Percentiles rank a stretch among this genome's conserved stretches.
These are phyloP conservation scores for Sporothrix curviconia DNA, from an alignment of 2,329 filamentous ascomycete genomes.

Conservation along the genomic window DNA sequence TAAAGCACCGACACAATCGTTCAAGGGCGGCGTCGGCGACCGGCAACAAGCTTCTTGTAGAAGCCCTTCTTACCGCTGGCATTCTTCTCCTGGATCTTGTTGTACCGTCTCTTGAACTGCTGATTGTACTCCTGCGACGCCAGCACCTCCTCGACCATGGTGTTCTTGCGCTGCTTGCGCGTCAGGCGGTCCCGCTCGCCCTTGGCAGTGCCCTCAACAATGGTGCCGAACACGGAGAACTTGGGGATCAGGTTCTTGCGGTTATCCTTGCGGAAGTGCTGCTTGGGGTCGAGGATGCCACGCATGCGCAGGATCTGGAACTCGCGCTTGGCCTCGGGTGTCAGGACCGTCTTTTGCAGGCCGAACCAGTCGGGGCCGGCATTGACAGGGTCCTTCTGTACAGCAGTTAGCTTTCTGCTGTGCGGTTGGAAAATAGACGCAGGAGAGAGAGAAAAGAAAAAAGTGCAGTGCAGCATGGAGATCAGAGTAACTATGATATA, in stretches of 20 bases:
- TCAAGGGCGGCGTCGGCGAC: slow-evolving; percentile 23
- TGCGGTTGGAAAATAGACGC: slow-evolving; percentile 1
- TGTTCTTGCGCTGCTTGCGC: slow-evolving; percentile 82
- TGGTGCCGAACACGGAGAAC: slow-evolving; percentile 81
- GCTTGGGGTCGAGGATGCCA: slow-evolving; percentile 78
- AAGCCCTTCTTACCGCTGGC: slow-evolving; percentile 81
- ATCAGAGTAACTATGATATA: slow-evolving; percentile 70
- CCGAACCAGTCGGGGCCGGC: slow-evolving; percentile 83
- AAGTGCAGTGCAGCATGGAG: background rate
- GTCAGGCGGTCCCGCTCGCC: slow-evolving; percentile 74
- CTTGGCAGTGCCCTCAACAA: slow-evolving; percentile 83
- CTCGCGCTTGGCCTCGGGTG: slow-evolving; percentile 72
- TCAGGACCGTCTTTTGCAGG: slow-evolving; percentile 76
- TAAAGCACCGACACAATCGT: no score
- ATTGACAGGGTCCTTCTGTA: slow-evolving; percentile 39
- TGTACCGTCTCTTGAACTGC: slow-evolving; percentile 82
- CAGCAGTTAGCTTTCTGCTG: background rate
- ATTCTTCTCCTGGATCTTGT: slow-evolving; percentile 74
- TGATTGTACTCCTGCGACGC: slow-evolving; percentile 56
- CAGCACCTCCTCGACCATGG: slow-evolving; percentile 78
- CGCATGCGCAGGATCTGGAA: slow-evolving; percentile 86
- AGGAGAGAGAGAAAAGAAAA: slow-evolving; percentile 20
- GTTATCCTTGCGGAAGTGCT: slow-evolving; percentile 82
- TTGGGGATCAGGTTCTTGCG: slow-evolving; percentile 66
- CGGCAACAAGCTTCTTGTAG: slow-evolving; percentile 71